Evolutionary conservation across 2,329 filamentous ascomycete genomes (phyloP), one percentile per base, ranked within the genome.

Genomic region (Monilinia polystroma): DNA sequence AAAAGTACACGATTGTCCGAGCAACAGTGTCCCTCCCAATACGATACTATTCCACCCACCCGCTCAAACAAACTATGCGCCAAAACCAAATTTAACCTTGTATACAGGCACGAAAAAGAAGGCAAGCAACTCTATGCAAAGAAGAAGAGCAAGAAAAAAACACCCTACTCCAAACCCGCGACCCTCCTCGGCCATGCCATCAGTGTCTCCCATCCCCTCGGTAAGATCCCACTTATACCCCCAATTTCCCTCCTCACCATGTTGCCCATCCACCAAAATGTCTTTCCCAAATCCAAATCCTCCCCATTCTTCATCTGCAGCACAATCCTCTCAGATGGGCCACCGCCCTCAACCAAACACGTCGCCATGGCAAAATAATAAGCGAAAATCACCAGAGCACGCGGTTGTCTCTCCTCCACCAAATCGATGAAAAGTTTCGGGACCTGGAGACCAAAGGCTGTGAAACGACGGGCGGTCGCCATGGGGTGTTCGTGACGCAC

Each of bases 291-390:
- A 29, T 64, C 51, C 26, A 38, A n/a, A 32, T 56, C 51, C 62
- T 53, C 62, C 7, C 51, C 62, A 38, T 53, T 63, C 18, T 2
- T 56, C 62, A 64, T 64, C 51, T 23, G 32, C 35, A 63, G 32
- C 7, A 23, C 26, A n/a, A 63, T 63, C 8, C 62, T 41, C 23
- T 64, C 38, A 18, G 14, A 12, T 3, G 29, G 49, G 5, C 41
- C 20, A 23, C 56, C 29, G 10, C 47, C 45, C 26, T 53, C 32
- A 11, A 32, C 64, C 38, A 66, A 54, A 53, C 38, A 60, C 23
- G 51, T 66, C 8, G 75, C 72, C 18, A 77, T 64, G 0, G 76
- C 74, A 62, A 77, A 70, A 72, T 73, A 77, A 62, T 77, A 74
- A 2, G 76, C 73, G 45, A 72, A 68, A 11, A 72, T 69, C 14